phyloP scores from a whole-genome alignment of 495 filamentous ascomycete species.

The Lindgomyces ingoldianus region DNA sequence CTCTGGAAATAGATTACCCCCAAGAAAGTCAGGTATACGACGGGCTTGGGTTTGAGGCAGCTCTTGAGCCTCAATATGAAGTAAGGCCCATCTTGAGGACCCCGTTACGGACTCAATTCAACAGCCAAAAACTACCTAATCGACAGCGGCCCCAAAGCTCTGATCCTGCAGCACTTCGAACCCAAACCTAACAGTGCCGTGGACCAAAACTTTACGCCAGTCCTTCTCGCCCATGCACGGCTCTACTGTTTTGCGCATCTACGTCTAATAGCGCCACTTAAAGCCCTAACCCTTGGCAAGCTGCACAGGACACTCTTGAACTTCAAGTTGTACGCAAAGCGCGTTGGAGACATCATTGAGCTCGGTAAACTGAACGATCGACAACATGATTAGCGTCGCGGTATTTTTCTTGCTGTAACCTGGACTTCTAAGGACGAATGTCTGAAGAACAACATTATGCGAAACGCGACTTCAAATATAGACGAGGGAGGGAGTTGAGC shows the following conservation, averaged over 20 bases:
- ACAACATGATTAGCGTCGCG: no score
- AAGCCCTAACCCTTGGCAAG: slow-evolving; percentile 37
- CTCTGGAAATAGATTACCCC: no score
- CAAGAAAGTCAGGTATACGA: not conserved
- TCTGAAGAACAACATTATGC: no score
- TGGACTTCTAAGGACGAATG: no score
- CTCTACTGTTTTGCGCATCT: slow-evolving; percentile 37
- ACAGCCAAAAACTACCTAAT: slow-evolving; percentile 3
- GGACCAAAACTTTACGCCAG: slow-evolving; percentile 34
- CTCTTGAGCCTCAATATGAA: slow-evolving; percentile 1
- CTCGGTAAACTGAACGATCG: no score
- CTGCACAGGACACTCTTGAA: slow-evolving; percentile 39
- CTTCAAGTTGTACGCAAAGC: slow-evolving; percentile 31
- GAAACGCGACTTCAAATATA: no score
- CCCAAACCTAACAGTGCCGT: slow-evolving; percentile 19
- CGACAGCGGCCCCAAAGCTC: slow-evolving; percentile 4
- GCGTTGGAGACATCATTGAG: slow-evolving; percentile 33
- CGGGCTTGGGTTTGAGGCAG: not conserved
- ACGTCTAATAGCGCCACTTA: slow-evolving; percentile 32
- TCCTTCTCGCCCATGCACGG: slow-evolving; percentile 40
- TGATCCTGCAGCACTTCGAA: slow-evolving; percentile 10
- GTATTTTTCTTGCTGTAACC: no score
- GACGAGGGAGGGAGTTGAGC: no score
- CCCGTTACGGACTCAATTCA: slow-evolving; percentile 3
- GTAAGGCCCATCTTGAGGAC: not conserved